Evolutionary conservation across 495 filamentous ascomycete genomes (phyloP).

Genomic region (Sordaria brevicollis): DNA sequence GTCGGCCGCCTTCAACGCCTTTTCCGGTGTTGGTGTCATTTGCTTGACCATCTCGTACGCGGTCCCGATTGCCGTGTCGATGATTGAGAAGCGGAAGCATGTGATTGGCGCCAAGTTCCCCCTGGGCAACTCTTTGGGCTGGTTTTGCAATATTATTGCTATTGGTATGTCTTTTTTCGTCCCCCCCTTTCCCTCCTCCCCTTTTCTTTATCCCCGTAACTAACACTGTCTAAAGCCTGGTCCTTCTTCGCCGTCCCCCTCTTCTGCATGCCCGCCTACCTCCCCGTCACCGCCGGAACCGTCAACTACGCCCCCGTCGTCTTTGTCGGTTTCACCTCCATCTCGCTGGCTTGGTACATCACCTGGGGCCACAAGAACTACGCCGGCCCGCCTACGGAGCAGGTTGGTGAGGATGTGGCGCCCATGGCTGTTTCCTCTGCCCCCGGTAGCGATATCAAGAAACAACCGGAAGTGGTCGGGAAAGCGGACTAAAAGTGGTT

Average conservation of each 20-base stretch:
- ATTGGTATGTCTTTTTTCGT: slow-evolving; percentile 30
- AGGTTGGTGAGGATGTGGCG: slow-evolving; percentile 1
- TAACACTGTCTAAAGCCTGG: slow-evolving; percentile 31
- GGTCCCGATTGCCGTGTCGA: slow-evolving; percentile 45
- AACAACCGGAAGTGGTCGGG: not conserved
- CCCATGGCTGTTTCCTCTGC: not conserved
- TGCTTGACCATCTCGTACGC: slow-evolving; percentile 48
- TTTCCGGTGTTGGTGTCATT: slow-evolving; percentile 54
- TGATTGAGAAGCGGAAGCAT: slow-evolving; percentile 39
- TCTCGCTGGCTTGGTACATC: slow-evolving; percentile 34
- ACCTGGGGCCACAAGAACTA: slow-evolving; percentile 58
- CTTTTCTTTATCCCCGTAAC: slow-evolving; percentile 5
- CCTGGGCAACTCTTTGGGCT: slow-evolving; percentile 45
- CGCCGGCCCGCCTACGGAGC: slow-evolving; percentile 47
- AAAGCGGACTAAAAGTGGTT: not conserved
- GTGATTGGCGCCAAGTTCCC: slow-evolving; percentile 46
- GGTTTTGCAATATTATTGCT: slow-evolving; percentile 44
- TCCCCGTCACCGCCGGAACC: slow-evolving; percentile 48
- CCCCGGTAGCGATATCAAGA: slow-evolving; percentile 1
- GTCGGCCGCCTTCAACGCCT: slow-evolving; percentile 44
- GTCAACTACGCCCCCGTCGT: slow-evolving; percentile 59
- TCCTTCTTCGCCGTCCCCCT: slow-evolving; percentile 51
- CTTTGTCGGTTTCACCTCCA: slow-evolving; percentile 45
- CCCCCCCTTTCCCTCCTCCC: not conserved
- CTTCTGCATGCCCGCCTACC: slow-evolving; percentile 52